Conservation (phyloP, 129 eudicot species). For the Flaveria robusta region DNA sequence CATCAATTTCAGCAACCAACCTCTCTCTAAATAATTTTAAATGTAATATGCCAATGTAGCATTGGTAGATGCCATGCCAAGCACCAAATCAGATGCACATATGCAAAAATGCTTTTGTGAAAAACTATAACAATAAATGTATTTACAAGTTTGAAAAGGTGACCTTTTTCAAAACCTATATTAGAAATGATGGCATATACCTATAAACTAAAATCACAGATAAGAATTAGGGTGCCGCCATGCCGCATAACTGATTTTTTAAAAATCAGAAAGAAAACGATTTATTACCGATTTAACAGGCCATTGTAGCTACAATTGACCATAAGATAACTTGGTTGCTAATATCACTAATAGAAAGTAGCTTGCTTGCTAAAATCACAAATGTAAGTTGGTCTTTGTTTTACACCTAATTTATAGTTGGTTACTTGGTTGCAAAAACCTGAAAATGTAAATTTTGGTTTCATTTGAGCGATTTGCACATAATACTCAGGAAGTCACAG, state of each 20-base stretch:
- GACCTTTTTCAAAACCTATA: neutral
- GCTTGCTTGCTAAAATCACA: neutral
- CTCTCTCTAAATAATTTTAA: neutral
- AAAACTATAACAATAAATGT: neutral
- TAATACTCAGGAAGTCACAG: conserved; percentile 1
- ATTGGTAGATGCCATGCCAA: neutral
- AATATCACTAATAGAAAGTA: neutral
- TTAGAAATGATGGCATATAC: neutral
- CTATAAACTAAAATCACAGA: neutral
- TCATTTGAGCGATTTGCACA: neutral
- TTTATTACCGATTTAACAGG: neutral
- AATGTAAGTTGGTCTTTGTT: neutral
- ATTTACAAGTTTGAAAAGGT: neutral
- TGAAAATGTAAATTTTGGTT: neutral
- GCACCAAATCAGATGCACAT: neutral
- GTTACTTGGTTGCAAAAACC: neutral
- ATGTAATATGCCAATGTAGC: neutral
- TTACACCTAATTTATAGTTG: neutral
- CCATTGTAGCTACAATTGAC: neutral
- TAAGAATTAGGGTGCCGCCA: neutral
- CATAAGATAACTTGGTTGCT: neutral
- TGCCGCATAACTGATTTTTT: neutral
- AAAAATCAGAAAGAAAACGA: neutral
- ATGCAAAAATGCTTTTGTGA: conserved; percentile 9
- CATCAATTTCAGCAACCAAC: neutral